Evolutionary conservation across 2,329 filamentous ascomycete genomes (phyloP).

Genomic region (Knoxdaviesia capensis): DNA sequence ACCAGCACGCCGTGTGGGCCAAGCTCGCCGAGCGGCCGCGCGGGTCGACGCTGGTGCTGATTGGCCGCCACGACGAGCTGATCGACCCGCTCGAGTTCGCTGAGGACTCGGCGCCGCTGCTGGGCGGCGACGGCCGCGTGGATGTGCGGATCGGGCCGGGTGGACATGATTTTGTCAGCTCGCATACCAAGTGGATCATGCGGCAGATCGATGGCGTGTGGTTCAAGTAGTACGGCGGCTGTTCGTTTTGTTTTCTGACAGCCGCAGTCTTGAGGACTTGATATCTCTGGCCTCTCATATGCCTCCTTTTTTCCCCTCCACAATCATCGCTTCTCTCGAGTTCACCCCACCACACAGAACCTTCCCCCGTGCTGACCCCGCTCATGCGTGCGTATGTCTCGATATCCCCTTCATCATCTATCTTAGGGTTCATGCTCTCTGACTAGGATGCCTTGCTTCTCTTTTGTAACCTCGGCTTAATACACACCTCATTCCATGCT

Average conservation of each 20-base stretch:
- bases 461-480: too few species aligned
- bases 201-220: conserved; percentile 27
- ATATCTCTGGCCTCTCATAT: too few species aligned
- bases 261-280: too few species aligned
- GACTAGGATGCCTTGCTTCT: too few species aligned
- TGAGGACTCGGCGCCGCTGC: conserved; percentile 25
- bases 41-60: conserved; percentile 27
- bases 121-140: conserved; percentile 27
- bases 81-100: conserved; percentile 29
- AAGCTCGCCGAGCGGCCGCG: conserved; percentile 20
- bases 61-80: conserved; percentile 30
- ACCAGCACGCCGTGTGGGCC: conserved; percentile 29
- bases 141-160: conserved; percentile 30
- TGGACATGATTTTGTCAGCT: conserved; percentile 43
- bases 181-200: conserved; percentile 23
- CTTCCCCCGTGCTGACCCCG: too few species aligned
- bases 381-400: too few species aligned
- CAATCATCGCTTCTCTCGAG: too few species aligned
- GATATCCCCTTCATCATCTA: too few species aligned
- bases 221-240: conserved; percentile 8
- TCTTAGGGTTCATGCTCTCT: too few species aligned
- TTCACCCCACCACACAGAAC: too few species aligned
- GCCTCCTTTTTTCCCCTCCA: too few species aligned
- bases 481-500: too few species aligned
- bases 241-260: neutral